phyloP scores from a whole-genome alignment of 78 protist species.

The Blattamonas nauphoetae region DNA sequence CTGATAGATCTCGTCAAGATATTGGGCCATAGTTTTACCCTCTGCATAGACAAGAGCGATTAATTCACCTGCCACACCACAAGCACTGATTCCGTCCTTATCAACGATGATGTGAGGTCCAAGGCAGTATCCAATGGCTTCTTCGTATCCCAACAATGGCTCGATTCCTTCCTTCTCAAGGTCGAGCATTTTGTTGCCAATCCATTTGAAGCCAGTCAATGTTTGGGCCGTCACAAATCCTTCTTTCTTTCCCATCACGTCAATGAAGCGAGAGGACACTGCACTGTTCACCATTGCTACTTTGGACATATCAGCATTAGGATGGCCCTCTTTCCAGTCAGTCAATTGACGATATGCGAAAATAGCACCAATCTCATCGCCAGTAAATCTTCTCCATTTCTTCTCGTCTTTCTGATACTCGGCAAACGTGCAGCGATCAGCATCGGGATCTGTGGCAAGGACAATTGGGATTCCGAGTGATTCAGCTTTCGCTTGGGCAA shows the following conservation, averaged over 20 bases:
- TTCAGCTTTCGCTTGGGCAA: slow-evolving; percentile 67
- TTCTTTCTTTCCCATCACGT: slow-evolving; percentile 63
- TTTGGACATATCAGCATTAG: background rate
- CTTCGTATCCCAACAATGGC: slow-evolving; percentile 76
- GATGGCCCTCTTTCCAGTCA: background rate
- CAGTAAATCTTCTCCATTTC: slow-evolving; percentile 76
- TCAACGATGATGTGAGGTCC: slow-evolving; percentile 61
- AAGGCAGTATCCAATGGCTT: slow-evolving; percentile 66
- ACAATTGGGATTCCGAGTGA: slow-evolving; percentile 38
- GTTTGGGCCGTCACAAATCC: slow-evolving; percentile 67
- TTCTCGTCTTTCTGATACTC: slow-evolving; percentile 62
- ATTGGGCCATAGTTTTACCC: background rate
- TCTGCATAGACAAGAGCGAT: slow-evolving; percentile 18
- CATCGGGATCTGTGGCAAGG: slow-evolving; percentile 98
- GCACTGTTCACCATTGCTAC: slow-evolving; percentile 65
- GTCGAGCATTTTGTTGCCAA: slow-evolving; percentile 72
- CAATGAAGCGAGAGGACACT: slow-evolving; percentile 71
- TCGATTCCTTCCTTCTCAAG: slow-evolving; percentile 38
- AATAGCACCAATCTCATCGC: slow-evolving; percentile 89
- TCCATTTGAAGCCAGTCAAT: slow-evolving; percentile 96
- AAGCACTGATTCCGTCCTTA: slow-evolving; percentile 90
- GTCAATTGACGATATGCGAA: slow-evolving; percentile 76
- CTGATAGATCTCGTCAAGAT: background rate
- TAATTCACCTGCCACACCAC: slow-evolving; percentile 67
- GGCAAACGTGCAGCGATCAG: slow-evolving; percentile 90